A percentile compares a stretch with the other conserved stretches of the same genome.
phyloP scores from a whole-genome alignment of 768 basidiomycete genomes.

The Artomyces pyxidatus region DNA sequence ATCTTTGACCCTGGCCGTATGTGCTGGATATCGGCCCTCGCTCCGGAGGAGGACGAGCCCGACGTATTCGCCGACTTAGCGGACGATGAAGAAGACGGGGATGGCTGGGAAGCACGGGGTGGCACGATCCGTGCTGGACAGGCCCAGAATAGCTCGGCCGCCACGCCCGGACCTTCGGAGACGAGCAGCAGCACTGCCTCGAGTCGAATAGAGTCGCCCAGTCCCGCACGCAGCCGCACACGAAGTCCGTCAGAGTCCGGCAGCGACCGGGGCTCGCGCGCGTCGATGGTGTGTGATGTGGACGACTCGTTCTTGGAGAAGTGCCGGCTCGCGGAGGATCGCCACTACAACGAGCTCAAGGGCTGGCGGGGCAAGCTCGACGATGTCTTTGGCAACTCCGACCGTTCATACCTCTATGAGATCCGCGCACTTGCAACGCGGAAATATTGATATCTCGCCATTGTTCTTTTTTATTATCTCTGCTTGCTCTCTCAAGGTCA shows the following conservation, averaged over 20 bases:
- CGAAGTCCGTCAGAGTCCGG: conserved; percentile 68
- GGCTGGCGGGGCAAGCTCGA: conserved; percentile 48
- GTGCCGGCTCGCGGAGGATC: conserved; percentile 71
- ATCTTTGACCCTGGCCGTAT: conserved; percentile 90
- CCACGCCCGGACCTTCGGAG: conserved; percentile 18
- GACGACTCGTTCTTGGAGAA: conserved; percentile 65
- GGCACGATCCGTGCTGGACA: conserved; percentile 71
- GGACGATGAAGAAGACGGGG: conserved; percentile 82
- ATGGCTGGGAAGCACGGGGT: conserved; percentile 62
- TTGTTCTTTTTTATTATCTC: conserved; percentile 3
- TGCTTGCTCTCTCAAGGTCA: conserved; percentile 5
- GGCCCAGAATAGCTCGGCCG: conserved; percentile 16
- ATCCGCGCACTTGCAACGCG: conserved; percentile 83
- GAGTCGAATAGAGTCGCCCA: conserved; percentile 36
- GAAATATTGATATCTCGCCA: conserved; percentile 38
- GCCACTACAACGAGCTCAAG: conserved; percentile 78
- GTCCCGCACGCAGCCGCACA: conserved; percentile 52
- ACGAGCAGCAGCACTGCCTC: conserved; percentile 24
- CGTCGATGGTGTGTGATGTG: conserved; percentile 70
- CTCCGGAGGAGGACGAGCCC: conserved; percentile 87
- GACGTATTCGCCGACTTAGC: conserved; percentile 93
- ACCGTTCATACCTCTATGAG: conserved; percentile 66
- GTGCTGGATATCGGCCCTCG: conserved; percentile 88
- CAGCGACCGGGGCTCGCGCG: conserved; percentile 74
- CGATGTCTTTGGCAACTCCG: conserved; percentile 31